These are phyloP conservation scores for Clonostachys solani DNA, from an alignment of 2,329 filamentous ascomycete species.

Conservation along the genomic window DNA sequence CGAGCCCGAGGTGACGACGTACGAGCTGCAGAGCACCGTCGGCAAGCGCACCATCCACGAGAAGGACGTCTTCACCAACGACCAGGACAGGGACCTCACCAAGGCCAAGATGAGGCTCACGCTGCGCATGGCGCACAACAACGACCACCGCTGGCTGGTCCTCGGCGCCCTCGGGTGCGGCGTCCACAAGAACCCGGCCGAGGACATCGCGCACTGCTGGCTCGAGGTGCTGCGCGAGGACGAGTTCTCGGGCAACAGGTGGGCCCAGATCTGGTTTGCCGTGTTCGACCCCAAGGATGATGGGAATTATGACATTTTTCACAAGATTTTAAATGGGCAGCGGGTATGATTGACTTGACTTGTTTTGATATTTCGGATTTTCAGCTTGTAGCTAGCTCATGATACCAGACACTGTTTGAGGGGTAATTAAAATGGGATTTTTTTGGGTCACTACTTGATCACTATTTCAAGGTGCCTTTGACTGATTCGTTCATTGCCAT, in stretches of 20 bases:
- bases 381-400: too few species aligned
- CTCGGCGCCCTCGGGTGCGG: slow-evolving; percentile 69
- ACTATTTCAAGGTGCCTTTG: too few species aligned
- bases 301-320: slow-evolving; percentile 48
- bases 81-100: slow-evolving; percentile 44
- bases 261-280: slow-evolving; percentile 60
- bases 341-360: slow-evolving; percentile 11
- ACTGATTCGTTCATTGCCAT: too few species aligned
- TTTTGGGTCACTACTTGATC: too few species aligned
- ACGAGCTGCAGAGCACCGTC: slow-evolving; percentile 6
- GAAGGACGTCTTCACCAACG: slow-evolving; percentile 31
- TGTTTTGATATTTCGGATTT: too few species aligned
- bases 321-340: slow-evolving; percentile 30
- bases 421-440: too few species aligned
- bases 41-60: slow-evolving; percentile 7
- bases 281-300: slow-evolving; percentile 42
- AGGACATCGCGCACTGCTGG: slow-evolving; percentile 61
- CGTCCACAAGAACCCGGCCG: slow-evolving; percentile 57
- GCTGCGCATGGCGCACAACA: slow-evolving; percentile 51
- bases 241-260: slow-evolving; percentile 63
- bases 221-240: slow-evolving; percentile 52
- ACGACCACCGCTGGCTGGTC: slow-evolving; percentile 54
- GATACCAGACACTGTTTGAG: too few species aligned
- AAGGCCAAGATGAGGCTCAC: slow-evolving; percentile 60
- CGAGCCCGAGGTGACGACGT: slow-evolving; percentile 23